These are phyloP conservation scores for Verticillium alfalfae DNA, from an alignment of 2,329 filamentous ascomycete species.

Conservation along the genomic window DNA sequence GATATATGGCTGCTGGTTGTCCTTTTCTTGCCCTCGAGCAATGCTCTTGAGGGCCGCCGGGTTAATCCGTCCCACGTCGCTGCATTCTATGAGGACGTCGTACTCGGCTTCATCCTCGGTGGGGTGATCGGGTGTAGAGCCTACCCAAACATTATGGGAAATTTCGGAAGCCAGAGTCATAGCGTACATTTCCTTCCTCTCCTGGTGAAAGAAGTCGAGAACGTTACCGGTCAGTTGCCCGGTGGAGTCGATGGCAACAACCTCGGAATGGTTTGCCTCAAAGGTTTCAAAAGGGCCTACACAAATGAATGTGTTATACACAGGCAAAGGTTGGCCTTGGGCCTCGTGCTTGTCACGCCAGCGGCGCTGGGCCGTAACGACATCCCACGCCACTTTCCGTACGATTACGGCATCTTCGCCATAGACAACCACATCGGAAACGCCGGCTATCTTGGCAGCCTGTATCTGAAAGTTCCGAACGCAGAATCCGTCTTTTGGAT, in stretches of 20 bases:
- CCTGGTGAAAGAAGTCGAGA: constrained; percentile 84
- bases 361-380: constrained; percentile 70
- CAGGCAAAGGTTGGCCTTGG: constrained; percentile 47
- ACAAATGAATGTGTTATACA: constrained; percentile 82
- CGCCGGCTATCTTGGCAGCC: constrained; percentile 75
- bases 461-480: constrained; percentile 98
- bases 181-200: constrained; percentile 84
- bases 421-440: constrained; percentile 92
- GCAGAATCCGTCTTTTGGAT: constrained; percentile 86
- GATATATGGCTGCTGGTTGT: constrained; percentile 34
- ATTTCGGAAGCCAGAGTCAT: constrained; percentile 93
- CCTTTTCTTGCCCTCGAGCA: constrained; percentile 33
- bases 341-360: constrained; percentile 64
- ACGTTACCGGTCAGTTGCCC: constrained; percentile 71
- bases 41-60: constrained; percentile 59
- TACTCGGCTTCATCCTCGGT: constrained; percentile 57
- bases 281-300: constrained; percentile 62
- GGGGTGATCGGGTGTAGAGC: constrained; percentile 71
- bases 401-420: constrained; percentile 62
- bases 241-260: constrained; percentile 70
- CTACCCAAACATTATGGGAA: constrained; percentile 82
- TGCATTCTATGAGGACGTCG: constrained; percentile 85
- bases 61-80: constrained; percentile 75
- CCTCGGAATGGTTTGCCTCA: constrained; percentile 60
- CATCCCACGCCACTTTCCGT: constrained; percentile 59